Evolutionary conservation across 371 early-diverging fungal genomes (phyloP), one percentile per base, ranked within the genome.

Genomic region (Mucor irregularis): DNA sequence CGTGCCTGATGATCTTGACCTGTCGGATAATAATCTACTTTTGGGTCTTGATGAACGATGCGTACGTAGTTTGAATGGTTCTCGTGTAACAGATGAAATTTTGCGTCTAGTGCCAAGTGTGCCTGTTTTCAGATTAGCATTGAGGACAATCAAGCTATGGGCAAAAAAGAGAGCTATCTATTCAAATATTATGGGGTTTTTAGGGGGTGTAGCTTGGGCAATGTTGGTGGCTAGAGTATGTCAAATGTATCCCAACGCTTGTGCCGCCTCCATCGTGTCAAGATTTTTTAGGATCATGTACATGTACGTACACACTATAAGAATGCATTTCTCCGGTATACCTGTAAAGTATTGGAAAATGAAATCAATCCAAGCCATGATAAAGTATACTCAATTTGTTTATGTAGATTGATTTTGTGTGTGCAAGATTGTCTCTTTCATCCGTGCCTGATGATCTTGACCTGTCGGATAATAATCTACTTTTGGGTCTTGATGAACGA

Each of bases 191-290:
- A 90, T 97, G 88, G 99, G 99, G 10, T 99, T 99, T 71, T 85
- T 97, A 73, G 99, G 99, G 51, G 99, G 99, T 70, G 99, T 99
- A 11, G 98, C 99, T 4, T 99, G 99, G 98, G 99, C 99, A 3
- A 93, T 99, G 87, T 74, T 93, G n/a, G 97, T 98, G 5, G 99
- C 99, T 16, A 76, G 98, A 34, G 87, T 99, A 17, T 99, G 99
- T 72, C 99, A 99, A 73, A 73, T 99, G 34, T 99, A 95, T 73
- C 99, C 99, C 3, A 96, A 97, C 66, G 94, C 94, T 0, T 87
- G 91, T 46, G 91, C 97, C 3, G 93, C 90, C 33, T 79, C 86
- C 1, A 87, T 98, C 28, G 91, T 99, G 1, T 70, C 86, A 16
- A 87, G 93, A 49, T 99, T 98, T 62, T 99, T 99, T 77, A 69